These are phyloP conservation scores for Tulasnella sp. DNA, from an alignment of 768 basidiomycete species.

Conservation along the genomic window DNA sequence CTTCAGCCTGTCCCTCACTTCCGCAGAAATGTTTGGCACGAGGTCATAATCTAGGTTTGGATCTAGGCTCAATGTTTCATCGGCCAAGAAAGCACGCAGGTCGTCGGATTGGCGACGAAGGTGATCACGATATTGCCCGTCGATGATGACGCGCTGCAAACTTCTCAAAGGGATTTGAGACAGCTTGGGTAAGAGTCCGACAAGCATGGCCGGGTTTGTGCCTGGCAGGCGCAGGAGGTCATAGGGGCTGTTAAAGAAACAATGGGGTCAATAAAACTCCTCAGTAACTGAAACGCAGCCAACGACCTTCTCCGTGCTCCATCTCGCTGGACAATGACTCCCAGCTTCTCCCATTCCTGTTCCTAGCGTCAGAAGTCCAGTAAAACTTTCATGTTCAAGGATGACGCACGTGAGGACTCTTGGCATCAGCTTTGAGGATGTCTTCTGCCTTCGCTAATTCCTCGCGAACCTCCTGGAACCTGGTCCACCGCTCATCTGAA, in stretches of 20 bases:
- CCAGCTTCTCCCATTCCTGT: constrained; percentile 45
- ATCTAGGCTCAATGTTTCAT: constrained; percentile 68
- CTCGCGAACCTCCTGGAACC: constrained; percentile 37
- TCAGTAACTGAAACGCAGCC: not conserved
- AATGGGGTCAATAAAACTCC: not conserved
- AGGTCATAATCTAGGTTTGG: constrained; percentile 62
- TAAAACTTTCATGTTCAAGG: too few species aligned
- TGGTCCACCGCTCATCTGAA: constrained; percentile 44
- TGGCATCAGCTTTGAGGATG: constrained; percentile 37
- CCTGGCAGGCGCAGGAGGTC: constrained; percentile 62
- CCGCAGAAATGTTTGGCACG: constrained; percentile 67
- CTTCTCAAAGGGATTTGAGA: constrained; percentile 48
- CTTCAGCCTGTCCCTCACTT: constrained; percentile 63
- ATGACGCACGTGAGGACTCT: constrained; percentile 44
- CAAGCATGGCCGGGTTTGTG: constrained; percentile 46
- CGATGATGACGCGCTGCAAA: constrained; percentile 60
- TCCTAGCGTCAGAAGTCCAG: not conserved
- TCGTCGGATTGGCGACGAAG: constrained; percentile 71
- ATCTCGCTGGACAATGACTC: constrained; percentile 43
- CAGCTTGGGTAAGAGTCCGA: constrained; percentile 49
- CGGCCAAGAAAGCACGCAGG: constrained; percentile 64
- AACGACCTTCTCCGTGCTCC: constrained; percentile 45
- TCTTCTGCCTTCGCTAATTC: constrained; percentile 38
- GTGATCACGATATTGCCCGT: constrained; percentile 51
- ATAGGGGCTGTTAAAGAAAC: constrained; percentile 53